Evolutionary conservation across 1,284 basidiomycete genomes (phyloP), one percentile per base, ranked within the genome.

Genomic region (Garcileccinum viscosum): DNA sequence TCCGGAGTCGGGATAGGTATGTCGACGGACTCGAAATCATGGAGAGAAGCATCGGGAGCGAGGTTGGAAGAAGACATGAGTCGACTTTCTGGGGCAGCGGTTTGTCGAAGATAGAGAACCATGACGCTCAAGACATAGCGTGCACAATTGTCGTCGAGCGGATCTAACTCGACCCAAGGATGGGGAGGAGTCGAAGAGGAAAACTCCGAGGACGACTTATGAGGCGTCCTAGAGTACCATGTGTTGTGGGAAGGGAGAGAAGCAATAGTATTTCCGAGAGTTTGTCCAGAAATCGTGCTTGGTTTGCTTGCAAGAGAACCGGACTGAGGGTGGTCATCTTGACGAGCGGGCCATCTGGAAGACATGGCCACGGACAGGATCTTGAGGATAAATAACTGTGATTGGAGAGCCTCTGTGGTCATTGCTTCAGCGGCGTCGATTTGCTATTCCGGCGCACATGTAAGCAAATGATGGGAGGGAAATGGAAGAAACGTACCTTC

Each of bases 381-480:
- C 81, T 97, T 95, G 73, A 98, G 86, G 37, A 98, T 82, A 75
- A 95, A 95, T 2, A 98, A 86, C 79, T 97, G 95, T 0, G 96
- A 97, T 76, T 97, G 95, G 11, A 97, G 87, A 64, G 93, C 87
- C 71, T 95, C 92, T 32, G 93, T 84, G 1, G 90, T 85, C 69
- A 88, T 84, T 69, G 87, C 84, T 62, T 86, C 85, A 50, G 83
- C 82, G 33, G 78, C 70, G 74, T 90, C 87, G 67, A 85, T 83
- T 83, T 88, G 86, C 85, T 89, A 71, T 72, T 70, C 47, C 40
- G 59, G 50, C n/a, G 44, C n/a, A 56, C 44, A 17, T 59, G 71
- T 77, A 59, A 66, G 68, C 40, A 60, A 53, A 19, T 59, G 62
- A 71, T 32, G 22, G 64, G 30, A 64, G 14, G 40, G 12, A 62